Percentiles rank a stretch among this genome's conserved stretches.
These are phyloP conservation scores for Malbranchea cinnamomea DNA, from an alignment of 2,329 filamentous ascomycete genomes.

Conservation along the genomic window DNA sequence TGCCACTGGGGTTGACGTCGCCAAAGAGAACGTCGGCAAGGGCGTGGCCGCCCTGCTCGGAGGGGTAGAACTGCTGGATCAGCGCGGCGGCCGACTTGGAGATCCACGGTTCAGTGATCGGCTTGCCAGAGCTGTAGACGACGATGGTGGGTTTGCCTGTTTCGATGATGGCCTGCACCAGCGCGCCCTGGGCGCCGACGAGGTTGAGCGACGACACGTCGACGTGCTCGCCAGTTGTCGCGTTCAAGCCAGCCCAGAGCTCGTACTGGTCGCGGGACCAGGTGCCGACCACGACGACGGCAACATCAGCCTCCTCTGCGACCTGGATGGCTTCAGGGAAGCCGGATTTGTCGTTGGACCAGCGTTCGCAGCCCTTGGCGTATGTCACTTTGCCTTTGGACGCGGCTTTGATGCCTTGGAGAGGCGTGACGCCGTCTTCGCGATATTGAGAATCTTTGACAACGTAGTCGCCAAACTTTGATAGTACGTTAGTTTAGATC, in stretches of 20 bases:
- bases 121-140: conserved; percentile 55
- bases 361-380: conserved; percentile 55
- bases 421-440: conserved; percentile 54
- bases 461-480: conserved; percentile 57
- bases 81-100: conserved; percentile 48
- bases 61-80: conserved; percentile 61
- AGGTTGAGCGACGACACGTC: conserved; percentile 50
- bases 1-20: no score
- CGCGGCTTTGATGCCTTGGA: conserved; percentile 51
- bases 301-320: conserved; percentile 53
- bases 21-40: no score
- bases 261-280: conserved; percentile 61
- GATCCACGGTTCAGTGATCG: conserved; percentile 60
- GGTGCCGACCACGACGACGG: conserved; percentile 59
- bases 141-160: conserved; percentile 54
- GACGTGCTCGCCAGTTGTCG: conserved; percentile 61
- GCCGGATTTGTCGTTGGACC: conserved; percentile 54
- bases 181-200: conserved; percentile 52
- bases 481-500: conserved; percentile 4
- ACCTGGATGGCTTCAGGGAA: conserved; percentile 52
- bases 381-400: conserved; percentile 49
- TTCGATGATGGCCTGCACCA: conserved; percentile 51
- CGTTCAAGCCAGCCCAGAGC: conserved; percentile 56
- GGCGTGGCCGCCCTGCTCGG: no score
- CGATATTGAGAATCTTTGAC: conserved; percentile 48